Evolutionary conservation across 331 rosid genomes (phyloP).

Genomic region (Pyracantha coccinea): DNA sequence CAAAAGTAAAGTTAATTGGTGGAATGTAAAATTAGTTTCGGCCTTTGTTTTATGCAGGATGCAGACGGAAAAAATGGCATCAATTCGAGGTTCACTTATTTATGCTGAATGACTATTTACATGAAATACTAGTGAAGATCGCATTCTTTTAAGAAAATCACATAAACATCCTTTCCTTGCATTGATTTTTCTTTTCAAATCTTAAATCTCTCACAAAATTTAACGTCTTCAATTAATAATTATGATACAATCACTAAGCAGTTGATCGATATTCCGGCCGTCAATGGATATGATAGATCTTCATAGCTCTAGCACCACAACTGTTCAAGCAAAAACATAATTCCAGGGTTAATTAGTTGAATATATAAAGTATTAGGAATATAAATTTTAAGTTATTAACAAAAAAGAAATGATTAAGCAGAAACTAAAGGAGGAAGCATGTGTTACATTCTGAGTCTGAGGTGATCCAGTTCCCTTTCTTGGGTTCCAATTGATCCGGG

Average conservation of each 20-base stretch:
- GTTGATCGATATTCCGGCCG: constrained; percentile 17
- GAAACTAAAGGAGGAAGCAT: not conserved
- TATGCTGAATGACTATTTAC: too few relatives aligned
- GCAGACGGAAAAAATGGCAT: too few relatives aligned
- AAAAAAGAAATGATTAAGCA: not conserved
- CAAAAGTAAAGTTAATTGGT: not conserved
- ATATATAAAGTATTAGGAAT: not conserved
- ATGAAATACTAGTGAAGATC: not conserved
- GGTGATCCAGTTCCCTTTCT: constrained; percentile 87
- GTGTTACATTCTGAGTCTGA: constrained; percentile 86
- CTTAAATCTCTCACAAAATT: constrained; percentile 18
- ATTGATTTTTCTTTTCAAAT: constrained; percentile 24
- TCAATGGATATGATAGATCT: not conserved
- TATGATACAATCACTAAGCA: constrained; percentile 16
- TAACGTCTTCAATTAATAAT: constrained; percentile 6
- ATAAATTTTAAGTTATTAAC: not conserved
- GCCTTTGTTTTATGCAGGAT: too few relatives aligned
- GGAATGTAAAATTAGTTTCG: not conserved
- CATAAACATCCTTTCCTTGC: not conserved
- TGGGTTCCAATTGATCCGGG: constrained; percentile 18
- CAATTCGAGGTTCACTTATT: too few relatives aligned
- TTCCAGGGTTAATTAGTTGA: constrained; percentile 13
- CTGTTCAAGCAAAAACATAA: constrained; percentile 32
- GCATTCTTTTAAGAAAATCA: not conserved
- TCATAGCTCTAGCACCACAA: constrained; percentile 95